These are phyloP conservation scores for Anaeromyces robustus DNA, from an alignment of 192 early-diverging fungal genomes.

Conservation along the genomic window DNA sequence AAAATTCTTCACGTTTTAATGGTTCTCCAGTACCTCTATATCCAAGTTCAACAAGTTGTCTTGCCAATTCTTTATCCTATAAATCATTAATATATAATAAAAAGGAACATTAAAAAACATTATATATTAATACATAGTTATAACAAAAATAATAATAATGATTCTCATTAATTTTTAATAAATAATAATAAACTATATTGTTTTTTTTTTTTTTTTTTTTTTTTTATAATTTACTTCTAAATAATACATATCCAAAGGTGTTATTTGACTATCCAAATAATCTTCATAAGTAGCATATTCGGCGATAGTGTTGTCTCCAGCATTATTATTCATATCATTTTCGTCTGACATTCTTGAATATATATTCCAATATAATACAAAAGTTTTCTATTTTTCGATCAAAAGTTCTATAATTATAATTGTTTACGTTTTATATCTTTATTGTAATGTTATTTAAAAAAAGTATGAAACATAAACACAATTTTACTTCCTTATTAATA, in stretches of 20 bases:
- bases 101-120: no score
- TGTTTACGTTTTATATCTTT: no score
- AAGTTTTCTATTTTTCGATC: no score
- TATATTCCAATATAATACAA: neutral
- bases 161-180: no score
- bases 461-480: no score
- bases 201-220: no score
- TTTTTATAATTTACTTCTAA: constrained; percentile 20
- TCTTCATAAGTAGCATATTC: constrained; percentile 50
- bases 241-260: constrained; percentile 39
- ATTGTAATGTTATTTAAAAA: no score
- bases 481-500: no score
- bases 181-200: no score
- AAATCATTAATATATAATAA: neutral
- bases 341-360: neutral
- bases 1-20: constrained; percentile 46
- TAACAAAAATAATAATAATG: no score
- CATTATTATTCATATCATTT: neutral
- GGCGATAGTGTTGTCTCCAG: constrained; percentile 34
- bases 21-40: constrained; percentile 47
- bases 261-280: constrained; percentile 45
- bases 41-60: constrained; percentile 47
- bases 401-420: no score
- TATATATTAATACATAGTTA: no score
- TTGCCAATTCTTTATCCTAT: constrained; percentile 44